Base-by-base conservation (phyloP, 2,329 filamentous ascomycete species). In the Xylaria sp. region DNA sequence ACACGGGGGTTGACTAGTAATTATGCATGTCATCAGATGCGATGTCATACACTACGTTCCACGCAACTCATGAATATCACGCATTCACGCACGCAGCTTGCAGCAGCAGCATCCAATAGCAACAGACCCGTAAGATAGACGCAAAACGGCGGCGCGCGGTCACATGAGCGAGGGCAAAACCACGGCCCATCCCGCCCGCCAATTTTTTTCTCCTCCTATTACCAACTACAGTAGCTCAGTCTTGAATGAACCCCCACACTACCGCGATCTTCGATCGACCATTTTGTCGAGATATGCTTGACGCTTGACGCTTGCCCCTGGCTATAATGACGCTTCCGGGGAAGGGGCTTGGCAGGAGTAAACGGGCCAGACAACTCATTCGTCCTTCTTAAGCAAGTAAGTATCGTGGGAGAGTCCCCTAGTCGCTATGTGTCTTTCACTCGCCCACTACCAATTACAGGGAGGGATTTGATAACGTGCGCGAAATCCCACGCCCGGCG, bases 131-230 rank as follows among this genome's bases (percentile, higher is more conserved):
- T 34, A 34, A n/a, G 48, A 57, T 55, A 28, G 7, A 12, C 5
- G 41, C 2, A 25, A 64, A 67, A 64, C 66, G 66, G 66, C 62
- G 23, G 41, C 13, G 41, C 13, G 44, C 12, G 23, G 63, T 69
- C 66, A 69, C 66, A 69, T 69, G 66, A 66, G 63, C 56, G 34
- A 63, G 52, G 15, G 58, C 63, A 62, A 65, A 46, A 28, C 66
- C 18, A 59, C 66, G 66, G 66, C 63, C n/a, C 63, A 69, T 69
- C 66, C 66, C 66, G 66, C 59, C 62, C 52, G 28, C 28, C 28
- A 28, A 28, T 28, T 28, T 28, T 28, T 28, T 25, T 25, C 23
- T 25, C 23, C 23, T 25, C 23, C 23, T 25, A 25, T 25, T 25
- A 25, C 23, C 23, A 25, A 25, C 23, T 25, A 25, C 23, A 25